Evolutionary conservation across 257 asterid genomes (phyloP), one percentile per base, ranked within the genome.

Genomic region (Avicennia marina): DNA sequence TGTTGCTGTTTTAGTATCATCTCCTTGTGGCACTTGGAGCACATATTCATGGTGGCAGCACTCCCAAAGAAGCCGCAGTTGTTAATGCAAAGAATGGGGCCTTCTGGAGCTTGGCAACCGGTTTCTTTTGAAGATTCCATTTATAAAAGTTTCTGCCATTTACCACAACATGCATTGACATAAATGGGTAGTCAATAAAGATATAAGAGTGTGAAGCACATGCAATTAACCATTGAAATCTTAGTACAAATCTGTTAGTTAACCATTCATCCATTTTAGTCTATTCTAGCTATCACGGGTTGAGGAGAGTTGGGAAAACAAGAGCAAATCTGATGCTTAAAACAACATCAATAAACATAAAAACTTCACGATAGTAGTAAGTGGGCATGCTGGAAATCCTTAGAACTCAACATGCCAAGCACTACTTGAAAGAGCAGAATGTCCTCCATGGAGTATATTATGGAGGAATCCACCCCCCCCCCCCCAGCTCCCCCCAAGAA

Each of bases 61-160:
- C 84, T 78, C 7, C 88, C 88, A 20, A 77, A 81, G 72, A 81
- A 81, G 6, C 87, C 87, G 24, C 87, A 81, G 70, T 81, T 81
- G 74, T 77, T 81, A 53, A 81, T 51, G 82, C 88, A 81, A 27
- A 77, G 82, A 58, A 66, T 61, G 18, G 88, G 79, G 36, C 81
- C 78, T 66, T 80, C 87, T 10, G 78, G 71, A 45, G 84, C 71
- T 72, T 70, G 83, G 73, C 75, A 80, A 29, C 76, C 79, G 1
- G 84, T 69, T 64, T 81, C 87, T 58, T 77, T 58, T n/a, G 84
- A 46, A 36, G 87, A 70, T 68, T 81, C 87, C 87, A 81, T 81
- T 57, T 48, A 6, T 36, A 45, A 53, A 60, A 49, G 25, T 32
- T 55, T 60, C 72, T 63, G 66, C 41, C 34, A 47, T 48, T 46